Evolutionary conservation across 345 rosid genomes (phyloP).

Genomic region (Murraya koenigii): DNA sequence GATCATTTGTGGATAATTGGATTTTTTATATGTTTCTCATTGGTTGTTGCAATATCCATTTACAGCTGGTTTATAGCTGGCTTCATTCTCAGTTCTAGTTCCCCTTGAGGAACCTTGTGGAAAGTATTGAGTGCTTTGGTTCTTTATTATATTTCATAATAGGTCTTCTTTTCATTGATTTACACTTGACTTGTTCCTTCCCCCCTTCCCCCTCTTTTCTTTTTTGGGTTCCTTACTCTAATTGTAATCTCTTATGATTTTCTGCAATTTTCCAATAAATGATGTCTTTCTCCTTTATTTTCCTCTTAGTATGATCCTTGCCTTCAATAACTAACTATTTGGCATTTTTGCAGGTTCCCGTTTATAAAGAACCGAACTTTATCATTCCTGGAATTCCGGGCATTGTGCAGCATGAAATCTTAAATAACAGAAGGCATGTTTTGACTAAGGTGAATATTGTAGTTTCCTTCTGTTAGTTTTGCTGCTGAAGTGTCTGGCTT

Average conservation of each 20-base stretch:
- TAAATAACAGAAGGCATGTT: constrained; percentile 93
- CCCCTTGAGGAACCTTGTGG: background rate
- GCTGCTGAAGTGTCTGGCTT: constrained; percentile 3
- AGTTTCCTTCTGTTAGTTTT: constrained; percentile 14
- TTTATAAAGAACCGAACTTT: constrained; percentile 71
- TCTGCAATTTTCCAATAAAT: background rate
- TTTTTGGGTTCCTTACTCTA: background rate
- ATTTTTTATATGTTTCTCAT: background rate
- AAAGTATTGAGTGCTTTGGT: background rate
- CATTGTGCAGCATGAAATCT: constrained; percentile 90
- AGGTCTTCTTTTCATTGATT: background rate
- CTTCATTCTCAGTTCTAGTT: background rate
- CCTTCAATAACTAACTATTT: background rate
- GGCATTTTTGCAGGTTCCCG: constrained; percentile 62
- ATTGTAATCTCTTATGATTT: background rate
- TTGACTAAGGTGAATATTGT: constrained; percentile 73
- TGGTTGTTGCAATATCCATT: no score
- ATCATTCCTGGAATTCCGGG: constrained; percentile 83
- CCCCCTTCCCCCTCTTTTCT: background rate
- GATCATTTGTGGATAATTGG: background rate
- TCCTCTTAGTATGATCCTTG: background rate
- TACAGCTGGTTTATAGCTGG: background rate
- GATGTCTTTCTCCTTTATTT: background rate
- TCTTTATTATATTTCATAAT: background rate
- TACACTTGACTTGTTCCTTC: background rate